Conservation (phyloP, 768 basidiomycete species). For the Antrodiella citrinella region DNA sequence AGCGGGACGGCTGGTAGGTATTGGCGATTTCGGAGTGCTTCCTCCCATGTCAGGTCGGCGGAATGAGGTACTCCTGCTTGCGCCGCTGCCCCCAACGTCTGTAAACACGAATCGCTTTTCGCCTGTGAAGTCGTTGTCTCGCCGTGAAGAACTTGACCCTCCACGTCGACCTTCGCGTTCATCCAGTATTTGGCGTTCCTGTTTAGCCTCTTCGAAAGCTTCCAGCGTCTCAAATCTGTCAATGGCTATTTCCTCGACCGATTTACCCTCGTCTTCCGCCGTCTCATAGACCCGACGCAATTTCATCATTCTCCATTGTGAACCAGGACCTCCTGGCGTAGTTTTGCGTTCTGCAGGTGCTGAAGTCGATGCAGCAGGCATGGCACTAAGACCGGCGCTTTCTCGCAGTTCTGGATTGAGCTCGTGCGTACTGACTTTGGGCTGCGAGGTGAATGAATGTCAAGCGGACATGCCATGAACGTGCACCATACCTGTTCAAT, state of each 20-base stretch:
- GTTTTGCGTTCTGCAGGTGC: slow-evolving; percentile 37
- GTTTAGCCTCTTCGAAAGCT: slow-evolving; percentile 83
- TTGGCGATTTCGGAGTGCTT: slow-evolving; percentile 54
- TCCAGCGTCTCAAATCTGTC: slow-evolving; percentile 84
- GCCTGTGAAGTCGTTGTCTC: slow-evolving; percentile 21
- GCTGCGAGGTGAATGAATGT: slow-evolving; percentile 31
- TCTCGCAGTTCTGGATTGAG: slow-evolving; percentile 52
- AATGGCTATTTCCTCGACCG: slow-evolving; percentile 71
- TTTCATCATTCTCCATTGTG: slow-evolving; percentile 98
- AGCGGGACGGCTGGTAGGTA: slow-evolving; percentile 24
- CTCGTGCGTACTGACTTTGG: slow-evolving; percentile 51
- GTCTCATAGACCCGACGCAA: slow-evolving; percentile 84
- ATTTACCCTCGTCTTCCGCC: slow-evolving; percentile 72
- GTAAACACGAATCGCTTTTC: slow-evolving; percentile 63
- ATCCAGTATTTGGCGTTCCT: slow-evolving; percentile 80
- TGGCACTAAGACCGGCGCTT: slow-evolving; percentile 21
- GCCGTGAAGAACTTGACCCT: slow-evolving; percentile 11
- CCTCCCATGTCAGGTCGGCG: slow-evolving; percentile 61
- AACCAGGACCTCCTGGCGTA: slow-evolving; percentile 85
- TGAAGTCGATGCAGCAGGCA: background rate
- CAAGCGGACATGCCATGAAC: background rate
- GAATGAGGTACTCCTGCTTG: slow-evolving; percentile 81
- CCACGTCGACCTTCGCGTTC: slow-evolving; percentile 59
- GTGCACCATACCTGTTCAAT: slow-evolving; percentile 48
- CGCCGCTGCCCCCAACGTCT: slow-evolving; percentile 48